Evolutionary conservation across 1,284 basidiomycete genomes (phyloP), one percentile per base, ranked within the genome.

Genomic region (Tylopilus sp.): DNA sequence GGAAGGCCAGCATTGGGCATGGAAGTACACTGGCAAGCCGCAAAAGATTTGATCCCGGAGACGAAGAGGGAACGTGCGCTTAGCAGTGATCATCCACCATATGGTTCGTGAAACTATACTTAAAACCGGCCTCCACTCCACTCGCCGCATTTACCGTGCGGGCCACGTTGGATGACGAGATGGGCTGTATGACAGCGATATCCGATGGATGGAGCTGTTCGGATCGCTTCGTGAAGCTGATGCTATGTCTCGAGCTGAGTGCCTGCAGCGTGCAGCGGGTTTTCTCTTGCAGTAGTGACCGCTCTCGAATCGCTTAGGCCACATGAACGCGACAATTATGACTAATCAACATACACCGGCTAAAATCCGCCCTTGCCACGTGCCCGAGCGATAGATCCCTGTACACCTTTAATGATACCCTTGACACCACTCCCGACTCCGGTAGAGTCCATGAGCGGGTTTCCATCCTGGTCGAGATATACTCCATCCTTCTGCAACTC

Each of bases 401-500:
- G 67, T 2, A 68, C 53, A 7, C 66, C 67, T 44, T 66, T 69
- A 7, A 65, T 53, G 13, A 68, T 53, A 0, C 66, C 64, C 19
- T 49, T 55, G 12, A 68, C 30, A 15, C 67, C 67, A 19, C 52
- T 59, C 30, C 63, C 60, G 10, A 68, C 66, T 4, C 66, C 60
- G 16, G 66, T 69, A 35, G 63, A 65, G 26, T 65, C 63, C 31
- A 63, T 68, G 16, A 65, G 51, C 42, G 64, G 61, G 41, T 73
- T 74, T 21, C 81, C 81, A 3, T 77, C 67, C 41, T 67, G 56
- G 57, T 86, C 82, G 33, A 84, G 71, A 79, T 86, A 90, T 45
- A 84, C 72, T 0, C 87, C 88, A 47, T 88, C 84, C 29, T 72
- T 69, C 50, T 82, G 80, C n/a, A 82, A 65, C 25, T 70, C 67